phyloP scores from a whole-genome alignment of 352 stramenopile species.

The Elongisporangium prolatum region DNA sequence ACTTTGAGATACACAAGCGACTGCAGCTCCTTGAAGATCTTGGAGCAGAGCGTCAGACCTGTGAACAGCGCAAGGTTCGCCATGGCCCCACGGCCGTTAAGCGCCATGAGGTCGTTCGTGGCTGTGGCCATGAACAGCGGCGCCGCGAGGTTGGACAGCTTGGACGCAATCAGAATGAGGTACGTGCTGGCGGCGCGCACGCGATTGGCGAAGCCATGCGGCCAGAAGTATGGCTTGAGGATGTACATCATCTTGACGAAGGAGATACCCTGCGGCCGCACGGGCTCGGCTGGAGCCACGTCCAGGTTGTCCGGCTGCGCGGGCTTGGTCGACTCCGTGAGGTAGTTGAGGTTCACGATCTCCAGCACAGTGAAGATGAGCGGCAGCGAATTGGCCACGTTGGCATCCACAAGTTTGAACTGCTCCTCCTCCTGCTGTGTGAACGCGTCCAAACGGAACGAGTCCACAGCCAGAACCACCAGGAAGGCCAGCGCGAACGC shows the following conservation, averaged over 20 bases:
- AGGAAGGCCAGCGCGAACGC: conserved; percentile 52
- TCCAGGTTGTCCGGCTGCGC: conserved; percentile 21
- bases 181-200: conserved; percentile 90
- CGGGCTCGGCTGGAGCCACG: conserved; percentile 18
- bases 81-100: conserved; percentile 43
- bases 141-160: conserved; percentile 88
- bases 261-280: conserved; percentile 50
- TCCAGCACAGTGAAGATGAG: conserved; percentile 85
- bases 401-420: conserved; percentile 53
- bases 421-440: conserved; percentile 47
- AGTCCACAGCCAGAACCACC: conserved; percentile 58
- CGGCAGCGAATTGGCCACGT: conserved; percentile 78
- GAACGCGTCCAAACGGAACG: conserved; percentile 68
- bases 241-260: conserved; percentile 85
- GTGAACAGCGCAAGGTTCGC: conserved; percentile 75
- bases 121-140: conserved; percentile 93
- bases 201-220: conserved; percentile 63
- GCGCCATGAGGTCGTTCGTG: conserved; percentile 87
- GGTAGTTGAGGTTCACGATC: conserved; percentile 69
- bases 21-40: conserved; percentile 94
- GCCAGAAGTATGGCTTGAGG: conserved; percentile 86
- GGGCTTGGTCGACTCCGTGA: conserved; percentile 48
- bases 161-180: conserved; percentile 89
- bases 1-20: conserved; percentile 94
- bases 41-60: conserved; percentile 78